phyloP scores from a whole-genome alignment of 192 early-diverging fungal species.

The Backusella australiensis region DNA sequence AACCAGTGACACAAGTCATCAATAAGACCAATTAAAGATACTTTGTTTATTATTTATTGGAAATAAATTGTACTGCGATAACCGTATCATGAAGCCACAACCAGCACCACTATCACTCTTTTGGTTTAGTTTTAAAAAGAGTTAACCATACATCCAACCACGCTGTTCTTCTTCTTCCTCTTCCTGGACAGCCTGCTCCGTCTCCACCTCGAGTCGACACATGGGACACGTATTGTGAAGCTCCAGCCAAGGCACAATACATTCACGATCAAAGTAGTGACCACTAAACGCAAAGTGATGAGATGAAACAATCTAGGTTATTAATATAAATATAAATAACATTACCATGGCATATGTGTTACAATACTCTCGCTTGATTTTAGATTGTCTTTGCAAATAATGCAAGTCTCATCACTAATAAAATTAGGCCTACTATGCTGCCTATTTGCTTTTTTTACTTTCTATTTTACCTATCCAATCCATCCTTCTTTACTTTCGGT shows the following conservation, averaged over 20 bases:
- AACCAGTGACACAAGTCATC: not conserved
- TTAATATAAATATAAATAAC: not conserved
- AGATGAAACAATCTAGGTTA: not conserved
- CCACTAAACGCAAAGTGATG: slow-evolving; percentile 20
- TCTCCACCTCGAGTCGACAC: slow-evolving; percentile 35
- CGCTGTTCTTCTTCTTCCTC: slow-evolving; percentile 38
- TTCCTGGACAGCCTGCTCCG: slow-evolving; percentile 30
- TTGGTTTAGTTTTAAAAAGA: not conserved
- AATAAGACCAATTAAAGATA: not conserved
- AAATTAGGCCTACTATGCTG: not conserved
- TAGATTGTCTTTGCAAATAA: slow-evolving; percentile 40
- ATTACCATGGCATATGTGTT: slow-evolving; percentile 43
- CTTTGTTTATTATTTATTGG: not conserved
- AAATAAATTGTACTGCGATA: not conserved
- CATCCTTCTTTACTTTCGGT: slow-evolving; percentile 17
- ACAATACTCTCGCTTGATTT: slow-evolving; percentile 26
- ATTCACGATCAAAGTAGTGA: slow-evolving; percentile 40
- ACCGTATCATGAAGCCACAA: not conserved
- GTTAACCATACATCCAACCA: slow-evolving; percentile 38
- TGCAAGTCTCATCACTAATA: slow-evolving; percentile 37
- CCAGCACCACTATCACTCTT: not conserved
- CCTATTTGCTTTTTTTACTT: not conserved
- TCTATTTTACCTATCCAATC: slow-evolving; percentile 21
- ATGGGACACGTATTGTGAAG: slow-evolving; percentile 41
- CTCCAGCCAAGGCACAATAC: slow-evolving; percentile 37